Evolutionary conservation across 805 yeast species (phyloP).

Genomic region (Suhomyces faveliae): DNA sequence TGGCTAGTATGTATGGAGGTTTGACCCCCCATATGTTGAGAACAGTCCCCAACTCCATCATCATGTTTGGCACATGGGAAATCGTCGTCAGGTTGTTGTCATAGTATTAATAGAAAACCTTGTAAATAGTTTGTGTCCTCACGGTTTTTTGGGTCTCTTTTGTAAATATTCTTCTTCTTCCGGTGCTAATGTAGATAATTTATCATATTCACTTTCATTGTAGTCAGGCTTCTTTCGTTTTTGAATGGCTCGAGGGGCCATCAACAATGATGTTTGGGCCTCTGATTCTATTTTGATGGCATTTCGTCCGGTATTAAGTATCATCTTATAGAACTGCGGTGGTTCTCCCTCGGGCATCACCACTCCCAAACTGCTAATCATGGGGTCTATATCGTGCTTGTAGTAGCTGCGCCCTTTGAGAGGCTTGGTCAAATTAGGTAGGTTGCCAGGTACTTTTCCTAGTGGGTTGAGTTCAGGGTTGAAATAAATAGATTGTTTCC

Average conservation of each 20-base stretch:
- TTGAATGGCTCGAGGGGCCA: constrained; percentile 2
- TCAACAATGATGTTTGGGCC: constrained; percentile 6
- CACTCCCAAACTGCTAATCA: constrained; percentile 16
- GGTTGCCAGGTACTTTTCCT: constrained; percentile 48
- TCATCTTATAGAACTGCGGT: constrained; percentile 47
- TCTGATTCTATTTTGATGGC: constrained; percentile 8
- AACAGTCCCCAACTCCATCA: constrained; percentile 96
- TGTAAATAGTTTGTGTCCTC: constrained; percentile 8
- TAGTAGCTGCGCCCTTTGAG: constrained; percentile 13
- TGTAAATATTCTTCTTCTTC: constrained; percentile 6
- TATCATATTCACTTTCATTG: constrained; percentile 1
- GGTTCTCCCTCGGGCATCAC: constrained; percentile 42
- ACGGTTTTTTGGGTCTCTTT: not conserved
- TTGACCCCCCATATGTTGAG: constrained; percentile 94
- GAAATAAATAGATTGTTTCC: constrained; percentile 53
- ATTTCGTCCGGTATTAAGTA: constrained; percentile 26
- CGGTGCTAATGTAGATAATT: constrained; percentile 5
- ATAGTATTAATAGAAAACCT: constrained; percentile 8
- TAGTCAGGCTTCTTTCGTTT: constrained; percentile 3
- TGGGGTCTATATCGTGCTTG: constrained; percentile 1
- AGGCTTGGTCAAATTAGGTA: constrained; percentile 33
- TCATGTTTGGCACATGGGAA: constrained; percentile 99
- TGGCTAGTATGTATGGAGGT: constrained; percentile 94
- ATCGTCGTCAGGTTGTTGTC: constrained; percentile 45
- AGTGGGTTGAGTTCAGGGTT: constrained; percentile 66